Base-by-base conservation (phyloP, 192 early-diverging fungal species). In the Backusella tarrabulga region DNA sequence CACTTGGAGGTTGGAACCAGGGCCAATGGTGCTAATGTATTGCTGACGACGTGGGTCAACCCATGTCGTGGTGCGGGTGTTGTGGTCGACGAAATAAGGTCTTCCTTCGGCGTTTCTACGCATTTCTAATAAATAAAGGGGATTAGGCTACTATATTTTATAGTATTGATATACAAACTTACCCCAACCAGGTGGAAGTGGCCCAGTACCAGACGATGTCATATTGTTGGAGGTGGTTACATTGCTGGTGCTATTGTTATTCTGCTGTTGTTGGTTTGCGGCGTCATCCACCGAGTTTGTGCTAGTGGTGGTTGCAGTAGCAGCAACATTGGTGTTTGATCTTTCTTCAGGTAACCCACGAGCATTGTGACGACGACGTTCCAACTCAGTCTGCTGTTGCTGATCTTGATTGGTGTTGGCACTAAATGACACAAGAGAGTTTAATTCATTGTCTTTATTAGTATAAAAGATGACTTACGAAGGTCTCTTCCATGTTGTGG, bases 51-150 rank as follows among this genome's bases (percentile, higher is more conserved):
- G 89, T 36, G 96, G 96, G 79, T 97, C 96, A 23, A 92, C 91
- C 96, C 96, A 97, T 1, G 95, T 95, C 6, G 96, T 97, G 2
- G 94, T 93, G 72, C 92, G 91, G 21, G 94, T 93, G 73, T 93
- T 93, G 81, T 97, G 96, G 75, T 97, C 95, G 21, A 97, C 95
- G 89, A 90, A 97, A 80, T 97, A 97, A 14, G 91, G 90, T 38
- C 95, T 87, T 6, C 60, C 94, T 67, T 77, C 76, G 38, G 76
- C 52, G 14, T 44, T 77, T 60, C 44, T 63, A 7, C 76, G 68
- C 76, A 77, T 77, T 77, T 77, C 86, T 72, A 46, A n/a, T 32
- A 17, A 3, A 71, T 2, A 6, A 7, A 60, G 23, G 21, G 9
- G 23, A 21, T 4, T 4, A 50, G 15, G 15, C 1, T n/a, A 6